Conservation (phyloP, 169 alveolate genomes). For the Cyclospora cayetanensis region DNA sequence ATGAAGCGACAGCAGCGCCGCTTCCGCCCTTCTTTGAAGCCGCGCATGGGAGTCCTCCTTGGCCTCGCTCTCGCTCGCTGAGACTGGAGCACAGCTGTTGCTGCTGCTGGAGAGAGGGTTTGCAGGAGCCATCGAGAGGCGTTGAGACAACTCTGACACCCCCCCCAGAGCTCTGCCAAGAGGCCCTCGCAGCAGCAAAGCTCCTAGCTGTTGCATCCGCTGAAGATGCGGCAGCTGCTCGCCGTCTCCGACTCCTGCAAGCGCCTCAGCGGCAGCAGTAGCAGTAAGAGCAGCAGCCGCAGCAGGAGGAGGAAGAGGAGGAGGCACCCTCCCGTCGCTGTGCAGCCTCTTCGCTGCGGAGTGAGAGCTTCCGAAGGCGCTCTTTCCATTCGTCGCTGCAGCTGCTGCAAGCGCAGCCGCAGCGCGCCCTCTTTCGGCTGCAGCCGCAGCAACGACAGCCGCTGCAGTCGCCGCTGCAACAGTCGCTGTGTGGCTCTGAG, state of each 20-base stretch:
- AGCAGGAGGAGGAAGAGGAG: not conserved
- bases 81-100: not conserved
- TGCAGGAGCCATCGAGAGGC: no score
- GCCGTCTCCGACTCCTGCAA: no score
- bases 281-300: not conserved
- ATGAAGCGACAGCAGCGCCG: conserved; percentile 29
- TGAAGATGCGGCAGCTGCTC: conserved; percentile 36
- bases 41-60: conserved; percentile 6
- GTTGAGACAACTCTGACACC: no score
- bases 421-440: not conserved
- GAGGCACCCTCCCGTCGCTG: not conserved
- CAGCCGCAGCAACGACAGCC: conserved; percentile 5
- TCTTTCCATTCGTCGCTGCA: not conserved
- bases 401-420: conserved; percentile 39
- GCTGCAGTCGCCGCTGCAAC: conserved; percentile 28
- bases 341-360: not conserved
- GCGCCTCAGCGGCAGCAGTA: not conserved
- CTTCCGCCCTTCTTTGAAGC: not conserved
- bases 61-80: not conserved
- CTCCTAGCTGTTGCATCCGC: conserved; percentile 36
- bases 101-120: not conserved
- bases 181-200: conserved; percentile 20
- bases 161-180: not conserved
- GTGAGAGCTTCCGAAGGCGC: not conserved
- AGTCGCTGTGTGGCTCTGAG: not conserved